A percentile compares a stretch with the other conserved stretches of the same genome.
Conservation (phyloP, 176 grass and related monocot species). For the Paspalum notatum region DNA sequence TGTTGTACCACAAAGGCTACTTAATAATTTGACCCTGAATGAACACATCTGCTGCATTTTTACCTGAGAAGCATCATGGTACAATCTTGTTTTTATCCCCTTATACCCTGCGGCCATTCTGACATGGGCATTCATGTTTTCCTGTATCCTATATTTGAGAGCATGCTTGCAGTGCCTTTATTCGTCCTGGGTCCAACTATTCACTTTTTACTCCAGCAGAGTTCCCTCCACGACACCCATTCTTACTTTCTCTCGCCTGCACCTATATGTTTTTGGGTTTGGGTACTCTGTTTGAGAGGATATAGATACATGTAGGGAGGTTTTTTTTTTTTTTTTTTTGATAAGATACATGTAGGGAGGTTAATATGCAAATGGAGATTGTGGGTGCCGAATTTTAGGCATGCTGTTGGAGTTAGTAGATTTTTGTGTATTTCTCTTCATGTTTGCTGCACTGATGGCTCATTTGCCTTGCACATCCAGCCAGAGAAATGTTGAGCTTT, state of each 20-base stretch:
- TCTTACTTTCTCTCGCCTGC: no score
- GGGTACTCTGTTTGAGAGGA: no score
- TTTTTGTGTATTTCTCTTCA: not conserved
- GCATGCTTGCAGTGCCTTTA: not conserved
- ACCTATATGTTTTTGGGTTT: no score
- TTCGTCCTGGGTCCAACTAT: not conserved
- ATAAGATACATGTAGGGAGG: no score
- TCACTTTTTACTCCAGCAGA: no score
- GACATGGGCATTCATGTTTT: not conserved
- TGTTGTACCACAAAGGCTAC: not conserved
- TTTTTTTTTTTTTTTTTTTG: no score
- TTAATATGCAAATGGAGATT: no score
- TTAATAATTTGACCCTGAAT: slow-evolving; percentile 16
- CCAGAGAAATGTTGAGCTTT: slow-evolving; percentile 13
- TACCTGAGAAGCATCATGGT: not conserved
- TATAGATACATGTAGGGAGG: no score
- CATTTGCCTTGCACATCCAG: slow-evolving; percentile 6
- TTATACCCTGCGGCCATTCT: not conserved
- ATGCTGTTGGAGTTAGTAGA: no score
- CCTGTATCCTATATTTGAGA: not conserved
- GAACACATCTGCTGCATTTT: slow-evolving; percentile 11
- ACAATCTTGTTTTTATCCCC: not conserved
- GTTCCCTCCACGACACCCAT: no score
- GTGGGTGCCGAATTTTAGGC: no score
- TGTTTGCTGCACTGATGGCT: not conserved